A percentile compares a stretch with the other conserved stretches of the same genome.
Evolutionary conservation across 208 protist species (phyloP).

Genomic region (Angomonas deanei): DNA sequence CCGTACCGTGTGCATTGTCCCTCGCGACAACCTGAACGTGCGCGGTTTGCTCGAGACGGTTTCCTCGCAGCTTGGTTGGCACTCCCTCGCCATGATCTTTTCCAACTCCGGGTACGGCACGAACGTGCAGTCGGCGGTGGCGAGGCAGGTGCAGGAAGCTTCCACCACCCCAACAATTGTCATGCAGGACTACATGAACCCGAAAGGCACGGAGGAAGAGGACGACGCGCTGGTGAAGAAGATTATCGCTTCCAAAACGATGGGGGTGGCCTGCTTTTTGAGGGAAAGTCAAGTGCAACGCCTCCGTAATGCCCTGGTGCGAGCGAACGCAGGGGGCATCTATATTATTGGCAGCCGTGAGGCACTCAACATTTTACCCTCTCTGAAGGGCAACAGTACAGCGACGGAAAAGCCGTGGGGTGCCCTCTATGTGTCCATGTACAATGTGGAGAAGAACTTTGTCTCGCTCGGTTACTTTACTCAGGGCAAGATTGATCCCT

Average conservation of each 20-base stretch:
- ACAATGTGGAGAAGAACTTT: constrained; percentile 36
- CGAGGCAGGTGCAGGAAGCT: constrained; percentile 34
- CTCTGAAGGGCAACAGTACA: constrained; percentile 25
- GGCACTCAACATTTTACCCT: constrained; percentile 46
- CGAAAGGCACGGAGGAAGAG: constrained; percentile 32
- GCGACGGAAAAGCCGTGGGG: constrained; percentile 36
- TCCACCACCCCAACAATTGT: constrained; percentile 57
- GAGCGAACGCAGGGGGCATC: constrained; percentile 27
- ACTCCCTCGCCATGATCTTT: constrained; percentile 62
- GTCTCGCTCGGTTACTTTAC: constrained; percentile 40
- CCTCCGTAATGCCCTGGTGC: constrained; percentile 33
- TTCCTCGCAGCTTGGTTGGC: constrained; percentile 59
- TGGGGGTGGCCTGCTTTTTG: constrained; percentile 63
- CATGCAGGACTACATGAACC: constrained; percentile 53
- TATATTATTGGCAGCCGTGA: constrained; percentile 69
- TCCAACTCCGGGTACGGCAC: constrained; percentile 60
- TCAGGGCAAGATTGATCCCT: constrained; percentile 41
- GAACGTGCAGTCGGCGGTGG: constrained; percentile 36
- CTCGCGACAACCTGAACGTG: constrained; percentile 62
- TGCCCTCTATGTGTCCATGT: constrained; percentile 61
- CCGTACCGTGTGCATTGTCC: constrained; percentile 70
- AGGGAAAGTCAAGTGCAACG: constrained; percentile 42
- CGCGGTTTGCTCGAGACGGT: constrained; percentile 59
- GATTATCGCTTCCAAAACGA: constrained; percentile 34
- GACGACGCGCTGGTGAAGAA: constrained; percentile 50